Evolutionary conservation across 2,329 filamentous ascomycete genomes (phyloP), one percentile per base, ranked within the genome.

Genomic region (Colletotrichum higginsianum): DNA sequence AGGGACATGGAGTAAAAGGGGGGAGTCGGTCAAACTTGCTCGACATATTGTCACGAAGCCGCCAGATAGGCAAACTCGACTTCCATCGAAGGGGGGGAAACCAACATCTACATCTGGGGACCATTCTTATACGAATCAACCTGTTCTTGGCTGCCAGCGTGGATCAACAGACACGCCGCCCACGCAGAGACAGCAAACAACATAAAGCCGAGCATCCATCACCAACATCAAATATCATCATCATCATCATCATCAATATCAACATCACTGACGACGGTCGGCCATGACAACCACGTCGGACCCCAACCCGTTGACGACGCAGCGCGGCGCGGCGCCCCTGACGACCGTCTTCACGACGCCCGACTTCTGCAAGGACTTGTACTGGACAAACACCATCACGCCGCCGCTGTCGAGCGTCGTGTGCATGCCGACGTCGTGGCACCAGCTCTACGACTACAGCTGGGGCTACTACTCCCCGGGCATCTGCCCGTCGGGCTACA

Each of bases 391-490:
- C 65, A 71, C 58, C 11, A 13, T 60, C 30, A 71, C 69, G 13
- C 69, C 69, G 40, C 69, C 69, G 26, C 69, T 71, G 52, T 68
- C 65, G 30, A 71, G 69, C 53, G 26, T 63, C 7, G 69, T 68
- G 23, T 71, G 69, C 30, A 71, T 71, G 69, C 69, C 69, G 18
- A 63, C 65, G 21, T 71, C 69, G 42, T 71, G 69, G 69, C 67
- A 64, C 38, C 69, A 71, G 42, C 52, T 68, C 15, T 66, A 21
- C 35, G 73, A 55, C 38, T 75, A 75, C 21, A 12, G 30, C 9
- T 71, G 69, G 69, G 74, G 74, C 9, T 75, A 53, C 52, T 75
- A 75, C 30, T 74, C 73, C 7, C 74, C 74, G 2, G 74, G 56
- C 16, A 75, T 75, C 11, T 75, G 74, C 3, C 74, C 74, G 4